Conservation (phyloP, 345 rosid species). For the Syzygium oleosum region DNA sequence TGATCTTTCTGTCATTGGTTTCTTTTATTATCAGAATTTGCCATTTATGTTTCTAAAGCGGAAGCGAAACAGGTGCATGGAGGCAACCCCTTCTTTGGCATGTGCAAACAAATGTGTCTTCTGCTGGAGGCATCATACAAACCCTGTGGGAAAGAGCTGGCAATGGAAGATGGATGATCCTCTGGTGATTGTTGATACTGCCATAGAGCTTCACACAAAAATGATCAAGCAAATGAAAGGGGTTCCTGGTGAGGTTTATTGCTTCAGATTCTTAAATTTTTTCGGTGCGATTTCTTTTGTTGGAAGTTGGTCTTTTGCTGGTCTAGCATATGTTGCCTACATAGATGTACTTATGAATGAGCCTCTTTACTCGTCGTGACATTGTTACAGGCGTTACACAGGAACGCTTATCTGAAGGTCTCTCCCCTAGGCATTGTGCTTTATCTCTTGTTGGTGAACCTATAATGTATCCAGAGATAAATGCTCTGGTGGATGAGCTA, state of each 20-base stretch:
- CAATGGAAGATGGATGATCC: slow-evolving; percentile 99
- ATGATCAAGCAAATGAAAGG: slow-evolving; percentile 99
- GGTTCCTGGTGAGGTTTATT: slow-evolving; percentile 69
- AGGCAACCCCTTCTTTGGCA: slow-evolving; percentile 96
- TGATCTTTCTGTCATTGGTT: not conserved
- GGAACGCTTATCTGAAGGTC: slow-evolving; percentile 77
- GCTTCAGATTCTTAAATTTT: not conserved
- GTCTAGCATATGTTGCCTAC: not conserved
- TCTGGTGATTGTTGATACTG: slow-evolving; percentile 67
- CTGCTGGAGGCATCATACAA: slow-evolving; percentile 99
- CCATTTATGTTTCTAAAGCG: not conserved
- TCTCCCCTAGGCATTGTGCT: slow-evolving; percentile 90
- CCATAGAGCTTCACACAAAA: slow-evolving; percentile 75
- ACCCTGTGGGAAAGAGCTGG: slow-evolving; percentile 99
- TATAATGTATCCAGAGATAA: slow-evolving; percentile 94
- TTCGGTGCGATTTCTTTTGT: not conserved
- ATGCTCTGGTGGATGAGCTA: slow-evolving; percentile 82
- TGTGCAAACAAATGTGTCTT: slow-evolving; percentile 99
- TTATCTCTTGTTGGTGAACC: slow-evolving; percentile 98
- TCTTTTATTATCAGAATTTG: slow-evolving; percentile 1
- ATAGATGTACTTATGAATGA: not conserved
- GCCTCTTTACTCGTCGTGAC: not conserved
- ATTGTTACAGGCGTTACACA: slow-evolving; percentile 62
- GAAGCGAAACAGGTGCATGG: slow-evolving; percentile 69
- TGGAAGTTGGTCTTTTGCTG: not conserved